phyloP scores from a whole-genome alignment of 2,329 filamentous ascomycete species.

The Epichloe sibirici region DNA sequence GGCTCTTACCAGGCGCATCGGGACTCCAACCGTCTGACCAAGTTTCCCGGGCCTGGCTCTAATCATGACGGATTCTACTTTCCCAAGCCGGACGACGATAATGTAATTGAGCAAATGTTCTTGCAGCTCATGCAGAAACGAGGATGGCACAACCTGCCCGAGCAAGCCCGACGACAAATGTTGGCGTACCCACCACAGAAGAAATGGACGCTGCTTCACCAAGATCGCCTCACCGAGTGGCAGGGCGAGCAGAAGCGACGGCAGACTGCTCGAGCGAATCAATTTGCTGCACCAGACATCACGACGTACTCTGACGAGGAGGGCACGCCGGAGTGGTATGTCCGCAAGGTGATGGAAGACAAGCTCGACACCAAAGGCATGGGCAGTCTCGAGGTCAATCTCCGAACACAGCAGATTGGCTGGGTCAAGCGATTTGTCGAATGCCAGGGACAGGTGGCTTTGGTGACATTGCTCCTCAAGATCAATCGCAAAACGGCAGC shows the following conservation, averaged over 20 bases:
- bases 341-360: slow-evolving; percentile 93
- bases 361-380: slow-evolving; percentile 83
- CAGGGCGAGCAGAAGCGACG: slow-evolving; percentile 88
- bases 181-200: slow-evolving; percentile 85
- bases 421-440: slow-evolving; percentile 97
- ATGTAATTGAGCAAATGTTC: slow-evolving; percentile 82
- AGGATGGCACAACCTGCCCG: slow-evolving; percentile 93
- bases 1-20: slow-evolving; percentile 35
- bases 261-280: slow-evolving; percentile 58
- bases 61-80: slow-evolving; percentile 46
- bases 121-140: slow-evolving; percentile 91
- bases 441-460: slow-evolving; percentile 88
- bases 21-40: slow-evolving; percentile 46
- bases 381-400: slow-evolving; percentile 83
- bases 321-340: slow-evolving; percentile 95
- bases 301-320: slow-evolving; percentile 80
- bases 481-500: slow-evolving; percentile 78
- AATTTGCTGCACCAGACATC: slow-evolving; percentile 57
- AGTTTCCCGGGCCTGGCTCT: slow-evolving; percentile 28
- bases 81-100: slow-evolving; percentile 65
- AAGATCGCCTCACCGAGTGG: slow-evolving; percentile 85
- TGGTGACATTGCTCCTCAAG: slow-evolving; percentile 87
- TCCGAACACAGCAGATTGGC: slow-evolving; percentile 90
- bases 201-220: slow-evolving; percentile 95
- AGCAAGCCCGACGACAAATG: slow-evolving; percentile 92